Conservation (phyloP, 192 early-diverging fungal genomes). For the Linnemannia hyalina region DNA sequence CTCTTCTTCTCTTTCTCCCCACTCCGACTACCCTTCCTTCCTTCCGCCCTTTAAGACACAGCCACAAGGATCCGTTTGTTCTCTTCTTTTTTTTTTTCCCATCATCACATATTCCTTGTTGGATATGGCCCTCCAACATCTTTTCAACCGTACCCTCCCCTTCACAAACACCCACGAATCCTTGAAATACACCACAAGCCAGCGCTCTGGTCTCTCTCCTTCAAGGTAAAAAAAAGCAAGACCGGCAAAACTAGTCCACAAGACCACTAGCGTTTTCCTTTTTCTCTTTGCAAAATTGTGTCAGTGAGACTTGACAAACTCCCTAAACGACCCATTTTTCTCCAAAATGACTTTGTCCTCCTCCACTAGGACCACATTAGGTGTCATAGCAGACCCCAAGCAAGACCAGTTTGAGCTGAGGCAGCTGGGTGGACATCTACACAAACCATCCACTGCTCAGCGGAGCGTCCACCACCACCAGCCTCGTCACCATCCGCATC, state of each 20-base stretch:
- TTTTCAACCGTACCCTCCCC: background rate
- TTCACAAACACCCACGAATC: background rate
- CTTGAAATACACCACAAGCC: background rate
- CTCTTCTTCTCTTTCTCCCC: background rate
- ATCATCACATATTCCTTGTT: background rate
- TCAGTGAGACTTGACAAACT: background rate
- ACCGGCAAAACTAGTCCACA: no score
- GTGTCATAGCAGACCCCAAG: background rate
- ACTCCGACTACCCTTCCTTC: background rate
- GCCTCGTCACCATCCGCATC: background rate
- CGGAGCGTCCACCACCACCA: background rate
- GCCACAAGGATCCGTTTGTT: background rate
- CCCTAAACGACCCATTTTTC: background rate
- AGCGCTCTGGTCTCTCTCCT: background rate
- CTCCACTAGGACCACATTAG: background rate
- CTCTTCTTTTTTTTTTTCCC: background rate
- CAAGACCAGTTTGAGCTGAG: background rate
- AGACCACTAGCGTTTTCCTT: background rate
- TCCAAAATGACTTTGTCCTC: background rate
- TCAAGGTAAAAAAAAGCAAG: background rate
- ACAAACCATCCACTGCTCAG: background rate
- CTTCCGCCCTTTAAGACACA: background rate
- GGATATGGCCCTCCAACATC: constrained; percentile 9
- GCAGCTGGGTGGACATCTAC: background rate
- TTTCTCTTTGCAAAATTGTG: background rate